Conservation (phyloP, 768 basidiomycete genomes). For the Holtermanniella nyarrowii region DNA sequence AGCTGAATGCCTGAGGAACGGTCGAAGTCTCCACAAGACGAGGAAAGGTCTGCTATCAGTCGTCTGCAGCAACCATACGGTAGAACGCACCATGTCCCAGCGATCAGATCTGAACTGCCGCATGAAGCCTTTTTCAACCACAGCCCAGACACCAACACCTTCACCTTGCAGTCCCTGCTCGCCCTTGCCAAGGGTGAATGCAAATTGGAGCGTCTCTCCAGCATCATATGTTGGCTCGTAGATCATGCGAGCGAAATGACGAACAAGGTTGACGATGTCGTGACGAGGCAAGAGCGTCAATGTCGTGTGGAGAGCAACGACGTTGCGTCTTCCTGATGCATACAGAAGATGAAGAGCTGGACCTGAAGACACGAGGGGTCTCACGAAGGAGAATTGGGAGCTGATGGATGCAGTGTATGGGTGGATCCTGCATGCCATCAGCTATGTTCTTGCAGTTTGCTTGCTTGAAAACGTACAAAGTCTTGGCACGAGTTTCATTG, state of each 20-base stretch:
- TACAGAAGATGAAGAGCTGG: slow-evolving; percentile 56
- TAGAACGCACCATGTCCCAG: slow-evolving; percentile 73
- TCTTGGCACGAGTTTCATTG: slow-evolving; percentile 55
- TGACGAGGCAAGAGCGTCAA: slow-evolving; percentile 72
- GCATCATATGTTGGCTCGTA: slow-evolving; percentile 66
- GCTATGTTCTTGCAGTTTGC: background rate
- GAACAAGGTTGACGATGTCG: slow-evolving; percentile 59
- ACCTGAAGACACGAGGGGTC: slow-evolving; percentile 20
- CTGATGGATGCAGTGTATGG: slow-evolving; percentile 53
- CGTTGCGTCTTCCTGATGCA: slow-evolving; percentile 71
- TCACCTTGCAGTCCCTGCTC: slow-evolving; percentile 45
- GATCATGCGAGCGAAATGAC: slow-evolving; percentile 54
- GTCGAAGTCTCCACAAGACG: slow-evolving; percentile 59
- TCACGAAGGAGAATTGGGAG: slow-evolving; percentile 57
- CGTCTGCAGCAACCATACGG: background rate
- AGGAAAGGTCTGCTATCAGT: slow-evolving; percentile 59
- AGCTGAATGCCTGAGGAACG: slow-evolving; percentile 54
- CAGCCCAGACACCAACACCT: slow-evolving; percentile 68
- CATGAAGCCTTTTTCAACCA: slow-evolving; percentile 72
- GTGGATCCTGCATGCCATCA: slow-evolving; percentile 47
- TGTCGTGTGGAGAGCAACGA: slow-evolving; percentile 68
- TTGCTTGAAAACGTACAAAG: slow-evolving; percentile 48
- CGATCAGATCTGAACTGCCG: slow-evolving; percentile 56
- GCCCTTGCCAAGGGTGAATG: slow-evolving; percentile 57
- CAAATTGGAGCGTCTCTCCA: slow-evolving; percentile 60